A percentile compares a stretch with the other conserved stretches of the same genome.
These are phyloP conservation scores for Boletus sensibilis DNA, from an alignment of 768 basidiomycete species.

Conservation along the genomic window DNA sequence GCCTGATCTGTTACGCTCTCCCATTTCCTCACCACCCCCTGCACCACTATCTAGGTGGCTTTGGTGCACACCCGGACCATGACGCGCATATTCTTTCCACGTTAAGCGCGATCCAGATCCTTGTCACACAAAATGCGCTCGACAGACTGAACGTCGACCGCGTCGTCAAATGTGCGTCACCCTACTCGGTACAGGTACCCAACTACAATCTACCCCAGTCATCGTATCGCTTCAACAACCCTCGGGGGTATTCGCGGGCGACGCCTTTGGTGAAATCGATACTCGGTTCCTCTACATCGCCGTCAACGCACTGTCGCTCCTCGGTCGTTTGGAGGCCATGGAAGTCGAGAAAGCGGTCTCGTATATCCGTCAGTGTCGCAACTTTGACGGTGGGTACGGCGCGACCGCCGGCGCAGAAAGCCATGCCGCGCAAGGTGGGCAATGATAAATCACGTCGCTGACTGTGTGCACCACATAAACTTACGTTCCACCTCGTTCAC, in stretches of 20 bases:
- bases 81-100: conserved; percentile 89
- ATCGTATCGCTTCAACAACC: conserved; percentile 81
- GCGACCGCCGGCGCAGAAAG: conserved; percentile 82
- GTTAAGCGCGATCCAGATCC: conserved; percentile 88
- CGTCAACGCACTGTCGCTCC: conserved; percentile 76
- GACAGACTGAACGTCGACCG: conserved; percentile 68
- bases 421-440: conserved; percentile 84
- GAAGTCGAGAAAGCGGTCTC: conserved; percentile 64
- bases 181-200: neutral
- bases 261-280: conserved; percentile 87
- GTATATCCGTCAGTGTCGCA: conserved; percentile 77
- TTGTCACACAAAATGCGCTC: conserved; percentile 80
- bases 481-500: neutral
- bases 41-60: conserved; percentile 58
- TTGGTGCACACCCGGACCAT: conserved; percentile 90
- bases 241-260: conserved; percentile 88
- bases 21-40: neutral
- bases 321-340: conserved; percentile 69
- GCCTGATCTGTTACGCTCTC: conserved; percentile 1
- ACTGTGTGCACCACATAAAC: neutral
- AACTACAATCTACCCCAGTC: conserved; percentile 44
- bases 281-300: conserved; percentile 91
- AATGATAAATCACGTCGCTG: no score
- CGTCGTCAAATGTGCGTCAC: conserved; percentile 65
- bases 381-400: conserved; percentile 97